Base-by-base conservation (phyloP, 2,329 filamentous ascomycete species). In the Stachybotrys chlorohalonatus region DNA sequence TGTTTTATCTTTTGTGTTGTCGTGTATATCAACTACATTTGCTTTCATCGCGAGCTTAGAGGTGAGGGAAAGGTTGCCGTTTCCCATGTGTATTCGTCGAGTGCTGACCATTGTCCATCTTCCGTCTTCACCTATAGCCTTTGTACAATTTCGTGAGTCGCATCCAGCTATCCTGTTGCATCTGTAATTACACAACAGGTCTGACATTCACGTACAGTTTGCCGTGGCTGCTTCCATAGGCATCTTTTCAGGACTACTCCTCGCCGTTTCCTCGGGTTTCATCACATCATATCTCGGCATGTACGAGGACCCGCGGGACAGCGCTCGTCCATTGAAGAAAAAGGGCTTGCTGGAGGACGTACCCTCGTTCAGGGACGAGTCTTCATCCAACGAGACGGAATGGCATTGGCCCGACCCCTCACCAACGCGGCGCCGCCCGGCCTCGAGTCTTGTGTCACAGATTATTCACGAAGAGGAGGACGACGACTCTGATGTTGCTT, bases 401-500 rank as follows among this genome's bases (percentile, higher is more conserved):
- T 74, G 70, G 70, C 68, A 67, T 53, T 70, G 66, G 67, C 56
- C 70, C 6, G 70, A 72, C 50, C 64, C 68, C 39, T 62, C 67
- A 11, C 64, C 66, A n/a, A 65, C 68, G 31, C 67, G 73, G 9
- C 68, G 74, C 54, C 70, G 72, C 52, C 69, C 73, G 51, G 70
- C 71, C 5, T 70, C 74, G 52, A 79, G 79, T 1, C 65, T 89
- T 16, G 69, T 87, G 48, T 77, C 79, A 31, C 83, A 87, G 64
- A 87, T 83, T 0, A 90, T 90, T 58, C 77, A 86, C 55, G 87
- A 89, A 67, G 85, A 90, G 66, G 87, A 90, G 65, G 84, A 86
- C 52, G 85, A 87, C 65, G 76, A 76, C 61, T 82, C 77, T 24
- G 78, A 77, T 47, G 36, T 32, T 16, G 50, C 32, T 7, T 53